Conservation (phyloP, 2,329 filamentous ascomycete species). For the Neofusicoccum sp. region DNA sequence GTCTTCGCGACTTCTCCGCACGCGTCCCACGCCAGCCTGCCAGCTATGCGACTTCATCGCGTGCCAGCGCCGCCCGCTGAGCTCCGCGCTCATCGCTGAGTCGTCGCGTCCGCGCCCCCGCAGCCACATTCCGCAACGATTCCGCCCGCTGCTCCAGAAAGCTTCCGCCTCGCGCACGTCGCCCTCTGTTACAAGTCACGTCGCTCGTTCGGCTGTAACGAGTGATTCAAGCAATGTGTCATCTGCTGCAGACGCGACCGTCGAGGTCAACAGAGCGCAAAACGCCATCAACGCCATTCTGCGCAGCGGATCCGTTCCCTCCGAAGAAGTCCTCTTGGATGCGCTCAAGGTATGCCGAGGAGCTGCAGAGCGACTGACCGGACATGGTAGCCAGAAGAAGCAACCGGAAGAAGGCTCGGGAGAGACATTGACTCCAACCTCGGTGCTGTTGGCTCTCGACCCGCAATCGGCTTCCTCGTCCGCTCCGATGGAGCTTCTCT, state of each 20-base stretch:
- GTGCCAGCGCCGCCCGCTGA: not conserved
- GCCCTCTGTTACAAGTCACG: not conserved
- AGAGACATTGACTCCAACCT: not conserved
- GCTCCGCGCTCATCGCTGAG: not conserved
- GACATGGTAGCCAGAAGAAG: not conserved
- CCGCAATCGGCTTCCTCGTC: not conserved
- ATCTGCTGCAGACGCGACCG: not conserved
- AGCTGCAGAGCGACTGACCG: not conserved
- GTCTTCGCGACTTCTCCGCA: conserved; percentile 11
- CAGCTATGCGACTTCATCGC: conserved; percentile 43
- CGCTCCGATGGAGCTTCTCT: conserved; percentile 43
- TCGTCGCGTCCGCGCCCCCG: not conserved
- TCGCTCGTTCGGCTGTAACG: not conserved
- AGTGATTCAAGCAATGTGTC: not conserved
- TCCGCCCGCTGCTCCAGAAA: not conserved
- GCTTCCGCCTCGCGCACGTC: not conserved
- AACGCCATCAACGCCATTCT: conserved; percentile 1
- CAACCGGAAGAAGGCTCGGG: not conserved
- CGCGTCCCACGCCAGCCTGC: conserved; percentile 34
- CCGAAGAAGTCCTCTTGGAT: conserved; percentile 9
- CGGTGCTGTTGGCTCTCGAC: conserved; percentile 1
- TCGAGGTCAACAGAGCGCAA: not conserved
- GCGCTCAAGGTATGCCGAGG: not conserved
- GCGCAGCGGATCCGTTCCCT: not conserved
- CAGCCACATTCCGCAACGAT: not conserved